These are phyloP conservation scores for Rhodofomes roseus DNA, from an alignment of 1,284 basidiomycete genomes.

Conservation along the genomic window DNA sequence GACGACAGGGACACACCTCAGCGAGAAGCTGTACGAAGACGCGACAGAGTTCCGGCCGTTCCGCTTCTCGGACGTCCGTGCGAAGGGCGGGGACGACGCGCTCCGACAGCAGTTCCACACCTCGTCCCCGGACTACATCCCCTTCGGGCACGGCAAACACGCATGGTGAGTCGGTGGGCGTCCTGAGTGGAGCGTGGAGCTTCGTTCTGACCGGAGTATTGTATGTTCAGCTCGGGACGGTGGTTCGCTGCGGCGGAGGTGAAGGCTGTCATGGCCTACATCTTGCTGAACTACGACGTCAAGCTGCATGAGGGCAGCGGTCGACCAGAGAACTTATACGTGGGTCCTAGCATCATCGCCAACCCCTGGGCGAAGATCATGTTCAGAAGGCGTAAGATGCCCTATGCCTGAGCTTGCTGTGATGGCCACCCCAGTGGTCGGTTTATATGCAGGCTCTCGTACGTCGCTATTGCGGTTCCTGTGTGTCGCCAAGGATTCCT, in stretches of 20 bases:
- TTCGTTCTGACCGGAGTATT: no score
- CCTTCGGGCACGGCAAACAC: conserved; percentile 27
- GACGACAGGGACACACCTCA: conserved; percentile 7
- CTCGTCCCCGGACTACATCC: conserved; percentile 20
- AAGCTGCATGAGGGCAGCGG: conserved; percentile 16
- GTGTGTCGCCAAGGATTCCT: background rate
- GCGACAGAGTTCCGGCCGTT: conserved; percentile 11
- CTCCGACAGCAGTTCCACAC: conserved; percentile 15
- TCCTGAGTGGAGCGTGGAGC: no score
- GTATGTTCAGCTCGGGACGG: conserved; percentile 14
- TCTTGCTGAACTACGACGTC: conserved; percentile 19
- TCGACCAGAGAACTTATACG: conserved; percentile 10
- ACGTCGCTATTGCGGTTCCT: background rate
- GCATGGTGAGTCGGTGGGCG: conserved; percentile 24
- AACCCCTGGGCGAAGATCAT: conserved; percentile 12
- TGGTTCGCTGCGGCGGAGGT: conserved; percentile 18
- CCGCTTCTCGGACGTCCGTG: conserved; percentile 11
- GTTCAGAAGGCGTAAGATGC: conserved; percentile 16
- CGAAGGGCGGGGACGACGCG: conserved; percentile 16
- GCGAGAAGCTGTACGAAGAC: conserved; percentile 11
- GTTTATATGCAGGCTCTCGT: no score
- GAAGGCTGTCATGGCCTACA: conserved; percentile 18
- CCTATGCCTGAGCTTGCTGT: background rate
- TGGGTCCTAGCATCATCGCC: conserved; percentile 12
- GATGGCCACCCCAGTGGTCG: no score